These are phyloP conservation scores for Chlamydomonas sphaeroides DNA, from an alignment of 139 green algal genomes.

Conservation along the genomic window DNA sequence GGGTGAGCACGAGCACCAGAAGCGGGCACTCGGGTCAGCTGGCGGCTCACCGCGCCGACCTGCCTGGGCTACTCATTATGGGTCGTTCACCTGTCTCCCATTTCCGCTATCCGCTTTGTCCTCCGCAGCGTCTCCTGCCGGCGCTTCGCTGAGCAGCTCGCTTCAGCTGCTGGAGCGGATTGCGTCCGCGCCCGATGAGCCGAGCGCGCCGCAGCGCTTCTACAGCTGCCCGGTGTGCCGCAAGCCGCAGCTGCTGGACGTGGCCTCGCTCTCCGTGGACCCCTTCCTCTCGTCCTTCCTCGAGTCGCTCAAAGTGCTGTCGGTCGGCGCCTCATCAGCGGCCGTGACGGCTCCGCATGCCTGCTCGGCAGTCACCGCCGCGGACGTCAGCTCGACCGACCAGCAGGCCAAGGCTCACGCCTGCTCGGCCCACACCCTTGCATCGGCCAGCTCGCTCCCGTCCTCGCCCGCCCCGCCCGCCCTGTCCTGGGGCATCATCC, in stretches of 20 bases:
- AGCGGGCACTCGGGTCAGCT: too few species aligned
- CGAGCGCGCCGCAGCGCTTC: slow-evolving; percentile 41
- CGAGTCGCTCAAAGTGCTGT: slow-evolving; percentile 58
- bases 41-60: too few species aligned
- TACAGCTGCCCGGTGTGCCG: slow-evolving; percentile 86
- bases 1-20: not conserved
- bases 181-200: slow-evolving; percentile 21
- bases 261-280: slow-evolving; percentile 82
- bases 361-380: too few species aligned
- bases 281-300: slow-evolving; percentile 74
- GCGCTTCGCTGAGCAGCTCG: not conserved
- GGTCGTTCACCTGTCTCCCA: too few species aligned
- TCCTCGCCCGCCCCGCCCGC: not conserved
- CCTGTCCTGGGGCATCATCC: slow-evolving; percentile 53
- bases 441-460: not conserved
- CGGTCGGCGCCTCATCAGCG: not conserved
- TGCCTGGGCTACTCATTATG: too few species aligned
- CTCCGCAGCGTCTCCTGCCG: not conserved
- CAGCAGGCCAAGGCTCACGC: not conserved
- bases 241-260: slow-evolving; percentile 76
- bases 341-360: not conserved
- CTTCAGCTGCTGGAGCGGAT: slow-evolving; percentile 36
- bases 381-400: not conserved
- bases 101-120: too few species aligned
- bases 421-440: not conserved